A percentile compares a stretch with the other conserved stretches of the same genome.
Conservation (phyloP, 1,284 basidiomycete species). For the Cutaneotrichosporon cavernicola region DNA sequence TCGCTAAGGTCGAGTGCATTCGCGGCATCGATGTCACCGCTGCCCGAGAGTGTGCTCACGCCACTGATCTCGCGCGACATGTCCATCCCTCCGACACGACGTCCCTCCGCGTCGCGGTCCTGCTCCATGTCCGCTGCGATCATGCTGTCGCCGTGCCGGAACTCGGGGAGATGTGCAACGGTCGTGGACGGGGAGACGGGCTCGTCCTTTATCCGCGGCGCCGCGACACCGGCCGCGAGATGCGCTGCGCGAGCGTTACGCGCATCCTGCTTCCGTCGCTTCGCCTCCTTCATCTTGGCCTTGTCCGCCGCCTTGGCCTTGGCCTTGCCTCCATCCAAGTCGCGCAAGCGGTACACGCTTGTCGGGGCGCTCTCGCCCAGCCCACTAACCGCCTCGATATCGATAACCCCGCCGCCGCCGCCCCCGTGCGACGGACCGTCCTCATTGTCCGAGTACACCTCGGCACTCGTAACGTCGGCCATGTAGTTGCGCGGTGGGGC, state of each 20-base stretch:
- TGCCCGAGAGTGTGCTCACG: slow-evolving; percentile 44
- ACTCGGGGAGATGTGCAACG: slow-evolving; percentile 1
- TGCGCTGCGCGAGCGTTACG: slow-evolving; percentile 17
- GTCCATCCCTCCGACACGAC: slow-evolving; percentile 14
- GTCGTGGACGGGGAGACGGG: slow-evolving; percentile 32
- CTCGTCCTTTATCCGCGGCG: slow-evolving; percentile 41
- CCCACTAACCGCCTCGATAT: slow-evolving; percentile 74
- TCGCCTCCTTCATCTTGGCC: slow-evolving; percentile 43
- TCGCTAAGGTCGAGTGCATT: slow-evolving; percentile 79
- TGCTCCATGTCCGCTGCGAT: slow-evolving; percentile 40
- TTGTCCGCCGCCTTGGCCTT: slow-evolving; percentile 44
- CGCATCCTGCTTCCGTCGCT: slow-evolving; percentile 27
- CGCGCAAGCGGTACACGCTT: slow-evolving; percentile 59
- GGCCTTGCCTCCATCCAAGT: slow-evolving; percentile 48
- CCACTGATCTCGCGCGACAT: slow-evolving; percentile 38
- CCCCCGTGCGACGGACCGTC: slow-evolving; percentile 64
- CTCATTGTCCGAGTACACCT: slow-evolving; percentile 76
- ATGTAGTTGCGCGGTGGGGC: slow-evolving; percentile 18
- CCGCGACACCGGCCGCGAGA: slow-evolving; percentile 12
- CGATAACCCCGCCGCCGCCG: slow-evolving; percentile 63
- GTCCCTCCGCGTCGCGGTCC: slow-evolving; percentile 44
- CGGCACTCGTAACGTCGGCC: slow-evolving; percentile 16
- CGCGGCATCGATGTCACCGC: slow-evolving; percentile 58
- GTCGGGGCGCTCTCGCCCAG: slow-evolving; percentile 91
- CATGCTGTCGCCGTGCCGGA: slow-evolving; percentile 42